Conservation (phyloP, 208 protist species). For the Leishmania arabica region DNA sequence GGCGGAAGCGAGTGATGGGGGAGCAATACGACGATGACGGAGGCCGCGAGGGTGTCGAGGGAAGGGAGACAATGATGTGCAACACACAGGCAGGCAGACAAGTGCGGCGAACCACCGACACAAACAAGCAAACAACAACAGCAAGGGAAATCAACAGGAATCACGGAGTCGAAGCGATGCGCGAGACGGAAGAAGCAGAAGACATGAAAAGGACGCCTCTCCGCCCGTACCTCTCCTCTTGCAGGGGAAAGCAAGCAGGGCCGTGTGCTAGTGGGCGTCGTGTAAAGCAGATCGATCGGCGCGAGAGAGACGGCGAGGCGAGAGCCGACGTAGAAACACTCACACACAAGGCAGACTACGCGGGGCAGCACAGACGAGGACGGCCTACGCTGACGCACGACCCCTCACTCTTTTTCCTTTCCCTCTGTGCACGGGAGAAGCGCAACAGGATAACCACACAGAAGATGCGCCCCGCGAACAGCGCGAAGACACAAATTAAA, state of each 20-base stretch:
- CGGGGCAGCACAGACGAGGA: background rate
- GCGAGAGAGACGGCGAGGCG: background rate
- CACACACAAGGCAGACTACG: background rate
- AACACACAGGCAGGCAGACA: background rate
- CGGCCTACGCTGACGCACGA: background rate
- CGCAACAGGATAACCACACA: background rate
- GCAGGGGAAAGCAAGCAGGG: background rate
- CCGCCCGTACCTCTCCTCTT: background rate
- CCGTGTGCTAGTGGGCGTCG: background rate
- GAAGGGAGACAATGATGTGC: background rate
- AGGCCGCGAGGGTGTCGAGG: background rate
- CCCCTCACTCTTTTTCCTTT: background rate
- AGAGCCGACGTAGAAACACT: background rate
- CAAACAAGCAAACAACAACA: background rate
- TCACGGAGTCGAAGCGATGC: background rate
- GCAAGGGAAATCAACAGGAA: background rate
- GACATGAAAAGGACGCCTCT: background rate
- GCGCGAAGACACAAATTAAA: background rate
- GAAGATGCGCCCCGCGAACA: background rate
- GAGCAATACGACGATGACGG: background rate
- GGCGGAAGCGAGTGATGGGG: background rate
- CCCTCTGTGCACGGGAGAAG: background rate
- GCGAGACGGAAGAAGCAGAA: background rate
- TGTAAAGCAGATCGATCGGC: background rate
- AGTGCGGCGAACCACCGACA: background rate